These are phyloP conservation scores for Hyaloscypha hepaticicola DNA, from an alignment of 495 filamentous ascomycete genomes.

Conservation along the genomic window DNA sequence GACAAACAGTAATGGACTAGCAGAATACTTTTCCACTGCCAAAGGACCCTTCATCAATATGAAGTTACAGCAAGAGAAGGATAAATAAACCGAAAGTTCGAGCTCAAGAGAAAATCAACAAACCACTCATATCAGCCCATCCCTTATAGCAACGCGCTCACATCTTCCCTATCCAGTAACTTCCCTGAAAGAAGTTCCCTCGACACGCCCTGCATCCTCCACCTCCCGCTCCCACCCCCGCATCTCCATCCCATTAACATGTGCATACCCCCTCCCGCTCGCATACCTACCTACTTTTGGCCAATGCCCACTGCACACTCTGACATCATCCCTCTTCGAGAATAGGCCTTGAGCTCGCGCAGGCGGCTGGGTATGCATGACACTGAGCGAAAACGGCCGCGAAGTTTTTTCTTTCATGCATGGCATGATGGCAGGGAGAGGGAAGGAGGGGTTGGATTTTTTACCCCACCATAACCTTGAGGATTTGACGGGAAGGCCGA, in stretches of 20 bases:
- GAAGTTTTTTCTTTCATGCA: background rate
- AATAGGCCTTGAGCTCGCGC: background rate
- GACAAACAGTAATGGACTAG: too few relatives aligned
- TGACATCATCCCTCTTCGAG: background rate
- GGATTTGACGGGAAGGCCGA: background rate
- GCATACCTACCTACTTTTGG: background rate
- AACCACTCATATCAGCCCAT: too few relatives aligned
- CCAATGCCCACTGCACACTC: background rate
- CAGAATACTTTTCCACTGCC: too few relatives aligned
- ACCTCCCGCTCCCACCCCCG: background rate
- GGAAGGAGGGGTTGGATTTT: background rate
- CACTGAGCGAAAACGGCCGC: too few relatives aligned
- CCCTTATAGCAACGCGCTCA: background rate
- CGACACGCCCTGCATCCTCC: background rate
- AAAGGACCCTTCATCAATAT: too few relatives aligned
- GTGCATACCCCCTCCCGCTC: background rate
- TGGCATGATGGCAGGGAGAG: background rate
- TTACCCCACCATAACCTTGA: slow-evolving; percentile 5
- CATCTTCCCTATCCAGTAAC: background rate
- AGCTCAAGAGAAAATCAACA: too few relatives aligned
- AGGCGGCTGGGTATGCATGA: background rate
- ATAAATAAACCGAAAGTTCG: too few relatives aligned
- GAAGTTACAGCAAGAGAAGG: too few relatives aligned
- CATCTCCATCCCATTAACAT: background rate
- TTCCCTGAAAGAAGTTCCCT: too few relatives aligned